Evolutionary conservation across 257 asterid genomes (phyloP).

Genomic region (Solanum acaule): DNA sequence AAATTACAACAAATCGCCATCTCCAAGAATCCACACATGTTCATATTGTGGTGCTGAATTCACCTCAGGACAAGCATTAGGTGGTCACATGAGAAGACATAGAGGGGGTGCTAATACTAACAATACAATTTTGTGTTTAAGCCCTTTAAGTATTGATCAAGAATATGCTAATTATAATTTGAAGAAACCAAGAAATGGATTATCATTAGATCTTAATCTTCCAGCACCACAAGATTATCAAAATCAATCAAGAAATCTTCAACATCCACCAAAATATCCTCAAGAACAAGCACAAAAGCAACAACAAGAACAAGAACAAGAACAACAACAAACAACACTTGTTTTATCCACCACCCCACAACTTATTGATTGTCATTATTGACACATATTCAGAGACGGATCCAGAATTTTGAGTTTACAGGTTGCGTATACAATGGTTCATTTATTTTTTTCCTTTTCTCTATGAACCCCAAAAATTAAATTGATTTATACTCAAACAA

Average conservation of each 20-base stretch:
- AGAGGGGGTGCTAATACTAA: slow-evolving; percentile 9
- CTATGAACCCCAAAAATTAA: not conserved
- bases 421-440: not conserved
- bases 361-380: slow-evolving; percentile 32
- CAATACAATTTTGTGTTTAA: slow-evolving; percentile 7
- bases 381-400: not conserved
- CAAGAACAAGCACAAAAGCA: slow-evolving; percentile 12
- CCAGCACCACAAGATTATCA: slow-evolving; percentile 55
- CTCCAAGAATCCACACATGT: slow-evolving; percentile 21
- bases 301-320: not conserved
- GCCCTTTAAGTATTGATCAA: slow-evolving; percentile 20
- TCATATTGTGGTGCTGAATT: slow-evolving; percentile 38
- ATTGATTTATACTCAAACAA: not conserved
- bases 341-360: slow-evolving; percentile 31
- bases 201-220: slow-evolving; percentile 69
- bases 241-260: slow-evolving; percentile 1
- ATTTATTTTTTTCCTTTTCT: not conserved
- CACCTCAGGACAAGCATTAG: slow-evolving; percentile 34
- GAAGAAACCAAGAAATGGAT: slow-evolving; percentile 9
- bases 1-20: not conserved
- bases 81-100: slow-evolving; percentile 43
- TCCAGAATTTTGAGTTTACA: not conserved
- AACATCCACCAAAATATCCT: slow-evolving; percentile 10
- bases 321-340: slow-evolving; percentile 10
- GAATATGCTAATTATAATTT: slow-evolving; percentile 7